phyloP scores from a whole-genome alignment of 176 grass and related monocot species.

The Oryza coarctata region DNA sequence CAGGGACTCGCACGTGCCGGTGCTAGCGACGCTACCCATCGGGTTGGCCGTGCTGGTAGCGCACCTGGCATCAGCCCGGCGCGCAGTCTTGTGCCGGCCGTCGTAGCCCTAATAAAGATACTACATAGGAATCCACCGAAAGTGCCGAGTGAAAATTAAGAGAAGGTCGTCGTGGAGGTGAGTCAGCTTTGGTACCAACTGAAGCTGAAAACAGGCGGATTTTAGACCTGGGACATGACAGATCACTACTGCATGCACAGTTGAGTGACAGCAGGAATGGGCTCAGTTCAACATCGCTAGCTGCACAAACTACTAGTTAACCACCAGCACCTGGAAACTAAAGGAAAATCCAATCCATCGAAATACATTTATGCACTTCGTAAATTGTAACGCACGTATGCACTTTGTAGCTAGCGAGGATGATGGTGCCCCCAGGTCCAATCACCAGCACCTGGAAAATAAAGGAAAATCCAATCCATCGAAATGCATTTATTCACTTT shows the following conservation, averaged over 20 bases:
- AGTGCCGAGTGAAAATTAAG: background rate
- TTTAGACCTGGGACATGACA: background rate
- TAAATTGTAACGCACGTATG: too few relatives aligned
- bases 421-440: background rate
- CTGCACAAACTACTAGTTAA: too few relatives aligned
- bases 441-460: too few relatives aligned
- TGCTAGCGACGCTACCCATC: conserved; percentile 44
- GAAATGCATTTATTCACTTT: too few relatives aligned
- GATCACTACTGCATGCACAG: background rate
- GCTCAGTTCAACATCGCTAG: too few relatives aligned
- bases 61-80: conserved; percentile 48
- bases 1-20: conserved; percentile 61
- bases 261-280: background rate
- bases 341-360: too few relatives aligned
- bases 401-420: background rate
- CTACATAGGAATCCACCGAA: background rate
- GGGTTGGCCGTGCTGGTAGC: conserved; percentile 39
- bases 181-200: conserved; percentile 42
- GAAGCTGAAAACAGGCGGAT: background rate
- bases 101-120: background rate
- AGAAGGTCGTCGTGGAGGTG: conserved; percentile 28
- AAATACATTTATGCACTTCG: too few relatives aligned
- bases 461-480: too few relatives aligned
- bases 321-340: too few relatives aligned
- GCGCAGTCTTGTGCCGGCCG: conserved; percentile 24